Evolutionary conservation across 345 rosid genomes (phyloP).

Genomic region (Schrenkiella parvula): DNA sequence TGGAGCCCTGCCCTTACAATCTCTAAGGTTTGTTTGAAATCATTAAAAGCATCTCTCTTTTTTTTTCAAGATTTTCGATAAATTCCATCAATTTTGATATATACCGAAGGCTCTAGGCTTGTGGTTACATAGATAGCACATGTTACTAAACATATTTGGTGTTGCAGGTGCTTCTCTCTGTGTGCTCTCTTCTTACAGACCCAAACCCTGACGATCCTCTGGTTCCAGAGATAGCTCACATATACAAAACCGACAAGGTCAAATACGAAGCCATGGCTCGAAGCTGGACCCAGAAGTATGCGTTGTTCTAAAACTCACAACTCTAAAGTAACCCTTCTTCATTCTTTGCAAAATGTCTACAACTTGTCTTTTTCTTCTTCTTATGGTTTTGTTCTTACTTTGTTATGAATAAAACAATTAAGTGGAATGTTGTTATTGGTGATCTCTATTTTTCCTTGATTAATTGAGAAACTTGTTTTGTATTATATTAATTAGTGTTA

Average conservation of each 20-base stretch:
- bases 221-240: conserved; percentile 59
- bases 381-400: conserved; percentile 11
- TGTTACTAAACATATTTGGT: conserved; percentile 1
- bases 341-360: conserved; percentile 10
- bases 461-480: conserved; percentile 1
- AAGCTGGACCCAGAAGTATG: conserved; percentile 68
- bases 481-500: neutral
- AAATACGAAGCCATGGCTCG: conserved; percentile 61
- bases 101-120: neutral
- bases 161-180: conserved; percentile 53
- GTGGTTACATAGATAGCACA: neutral
- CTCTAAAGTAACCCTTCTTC: conserved; percentile 4
- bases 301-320: conserved; percentile 42
- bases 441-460: neutral
- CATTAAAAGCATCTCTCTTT: neutral
- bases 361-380: neutral
- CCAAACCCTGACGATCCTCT: conserved; percentile 68
- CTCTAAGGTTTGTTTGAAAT: conserved; percentile 48
- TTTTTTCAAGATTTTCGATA: neutral
- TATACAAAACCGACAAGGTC: conserved; percentile 47
- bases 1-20: conserved; percentile 77
- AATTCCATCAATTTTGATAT: neutral
- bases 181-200: conserved; percentile 65
- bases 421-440: conserved; percentile 6
- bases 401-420: conserved; percentile 17